Percentiles rank a stretch among this genome's conserved stretches.
These are phyloP conservation scores for Apocynum venetum DNA, from an alignment of 257 asterid genomes.

Conservation along the genomic window DNA sequence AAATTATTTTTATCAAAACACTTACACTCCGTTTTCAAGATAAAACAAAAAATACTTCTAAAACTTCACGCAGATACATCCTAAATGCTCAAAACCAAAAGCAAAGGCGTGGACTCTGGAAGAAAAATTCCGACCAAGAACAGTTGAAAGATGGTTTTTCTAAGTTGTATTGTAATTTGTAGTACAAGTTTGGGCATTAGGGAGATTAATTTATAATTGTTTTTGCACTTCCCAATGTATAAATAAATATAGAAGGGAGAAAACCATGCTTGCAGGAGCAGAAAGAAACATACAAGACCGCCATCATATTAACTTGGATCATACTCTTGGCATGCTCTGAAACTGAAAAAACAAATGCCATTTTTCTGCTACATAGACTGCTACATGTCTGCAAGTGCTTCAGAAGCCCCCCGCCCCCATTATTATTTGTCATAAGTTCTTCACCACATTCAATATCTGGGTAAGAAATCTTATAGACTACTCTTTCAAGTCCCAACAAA, in stretches of 20 bases:
- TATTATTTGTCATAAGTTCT: neutral
- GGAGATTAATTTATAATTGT: neutral
- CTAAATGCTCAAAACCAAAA: too few relatives aligned
- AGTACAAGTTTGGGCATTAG: neutral
- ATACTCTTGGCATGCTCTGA: slow-evolving; percentile 50
- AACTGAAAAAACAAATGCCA: slow-evolving; percentile 19
- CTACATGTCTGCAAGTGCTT: neutral
- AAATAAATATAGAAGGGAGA: too few relatives aligned
- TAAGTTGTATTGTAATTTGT: neutral
- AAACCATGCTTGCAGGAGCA: slow-evolving; percentile 17
- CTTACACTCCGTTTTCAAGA: too few relatives aligned
- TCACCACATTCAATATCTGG: neutral
- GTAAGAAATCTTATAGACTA: neutral
- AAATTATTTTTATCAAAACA: too few relatives aligned
- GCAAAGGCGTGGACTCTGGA: too few relatives aligned
- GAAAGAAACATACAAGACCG: slow-evolving; percentile 16
- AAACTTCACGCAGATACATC: too few relatives aligned
- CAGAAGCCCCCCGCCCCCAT: neutral
- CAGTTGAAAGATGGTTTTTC: too few relatives aligned
- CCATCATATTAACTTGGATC: slow-evolving; percentile 30
- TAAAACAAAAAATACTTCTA: too few relatives aligned
- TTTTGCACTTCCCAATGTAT: neutral
- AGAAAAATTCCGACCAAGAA: too few relatives aligned
- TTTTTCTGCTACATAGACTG: slow-evolving; percentile 6
- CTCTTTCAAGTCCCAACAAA: too few relatives aligned